Base-by-base conservation (phyloP, 495 filamentous ascomycete genomes). In the Entonaema liquescens region DNA sequence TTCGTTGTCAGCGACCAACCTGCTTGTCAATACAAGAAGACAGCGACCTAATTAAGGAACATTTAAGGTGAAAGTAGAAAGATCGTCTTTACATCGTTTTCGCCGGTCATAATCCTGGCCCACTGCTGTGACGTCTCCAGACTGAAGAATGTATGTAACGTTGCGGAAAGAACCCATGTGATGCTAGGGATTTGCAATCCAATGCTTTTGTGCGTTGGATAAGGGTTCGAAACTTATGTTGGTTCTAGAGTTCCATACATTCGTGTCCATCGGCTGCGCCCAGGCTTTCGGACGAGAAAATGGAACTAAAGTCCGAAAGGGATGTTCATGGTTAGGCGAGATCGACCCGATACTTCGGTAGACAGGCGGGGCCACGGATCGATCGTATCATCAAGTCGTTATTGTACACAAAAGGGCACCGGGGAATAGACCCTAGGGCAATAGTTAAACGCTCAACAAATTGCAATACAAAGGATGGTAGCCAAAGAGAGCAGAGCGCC, bases 311-410 rank as follows among this genome's bases (percentile, higher is more conserved):
- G 50, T 65, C 65, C 70, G 70, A 62, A 72, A 72, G 70, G 65
- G 70, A 68, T 72, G 52, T 17, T 62, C 36, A 13, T 49, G 42
- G 60, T 72, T 72, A 61, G n/a, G 59, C 26, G 59, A 65, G 59
- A 68, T 61, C 61, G 70, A 72, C 70, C 70, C 70, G 65, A 65
- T 50, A 61, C 23, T 17, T 68, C 23, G 70, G 70, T 65, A 68
- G 50, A 58, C 42, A 64, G 54, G 65, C 69, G 64, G 69, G 56
- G 61, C 56, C 28, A 36, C 38, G 42, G 52, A 33, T 36, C 42
- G 26, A 53, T 29, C n/a, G 17, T 56, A 31, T 56, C 9, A 29
- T 53, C 12, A 65, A 56, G 57, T 17, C 44, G 28, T 72, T 53
- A 61, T 68, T 68, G 42, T 54, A 65, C 57, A 57, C 53, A 59